A percentile compares a stretch with the other conserved stretches of the same genome.
Evolutionary conservation across 495 filamentous ascomycete genomes (phyloP).

Genomic region (Xylaria nigripes): DNA sequence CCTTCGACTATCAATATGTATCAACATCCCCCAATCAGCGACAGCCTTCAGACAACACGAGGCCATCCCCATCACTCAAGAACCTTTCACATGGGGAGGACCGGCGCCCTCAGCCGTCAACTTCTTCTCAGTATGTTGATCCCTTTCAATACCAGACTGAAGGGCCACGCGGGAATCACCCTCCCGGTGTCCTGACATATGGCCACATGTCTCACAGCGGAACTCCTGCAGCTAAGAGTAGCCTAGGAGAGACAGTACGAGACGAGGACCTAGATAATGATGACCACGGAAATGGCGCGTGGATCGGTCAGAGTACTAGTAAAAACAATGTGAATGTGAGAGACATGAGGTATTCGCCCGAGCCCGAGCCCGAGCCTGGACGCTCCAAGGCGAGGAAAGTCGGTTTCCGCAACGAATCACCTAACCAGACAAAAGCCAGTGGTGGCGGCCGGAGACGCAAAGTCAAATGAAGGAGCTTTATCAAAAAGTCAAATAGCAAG

Average conservation of each 20-base stretch:
- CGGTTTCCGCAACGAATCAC: conserved; percentile 13
- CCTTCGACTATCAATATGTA: conserved; percentile 39
- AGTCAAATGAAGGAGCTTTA: conserved; percentile 18
- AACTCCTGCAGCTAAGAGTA: conserved; percentile 13
- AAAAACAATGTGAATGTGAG: conserved; percentile 15
- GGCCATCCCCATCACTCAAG: conserved; percentile 17
- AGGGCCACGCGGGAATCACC: conserved; percentile 25
- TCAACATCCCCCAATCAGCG: conserved; percentile 21
- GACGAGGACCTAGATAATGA: conserved; percentile 21
- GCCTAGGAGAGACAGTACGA: conserved; percentile 16
- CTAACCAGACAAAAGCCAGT: conserved; percentile 23
- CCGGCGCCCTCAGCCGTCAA: conserved; percentile 6
- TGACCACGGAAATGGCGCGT: conserved; percentile 11
- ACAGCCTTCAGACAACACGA: conserved; percentile 28
- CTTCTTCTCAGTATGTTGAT: conserved; percentile 17
- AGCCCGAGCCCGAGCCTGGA: conserved; percentile 20
- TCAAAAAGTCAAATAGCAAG: not conserved
- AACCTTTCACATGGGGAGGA: conserved; percentile 12
- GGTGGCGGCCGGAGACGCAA: conserved; percentile 17
- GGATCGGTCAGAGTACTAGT: conserved; percentile 3
- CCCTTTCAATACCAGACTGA: conserved; percentile 37
- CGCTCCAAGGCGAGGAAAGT: conserved; percentile 22
- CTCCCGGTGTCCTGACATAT: conserved; percentile 12
- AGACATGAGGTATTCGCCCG: conserved; percentile 19
- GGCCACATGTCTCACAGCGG: conserved; percentile 8